phyloP scores from a whole-genome alignment of 352 stramenopile species.

The Globisporangium ultimum region DNA sequence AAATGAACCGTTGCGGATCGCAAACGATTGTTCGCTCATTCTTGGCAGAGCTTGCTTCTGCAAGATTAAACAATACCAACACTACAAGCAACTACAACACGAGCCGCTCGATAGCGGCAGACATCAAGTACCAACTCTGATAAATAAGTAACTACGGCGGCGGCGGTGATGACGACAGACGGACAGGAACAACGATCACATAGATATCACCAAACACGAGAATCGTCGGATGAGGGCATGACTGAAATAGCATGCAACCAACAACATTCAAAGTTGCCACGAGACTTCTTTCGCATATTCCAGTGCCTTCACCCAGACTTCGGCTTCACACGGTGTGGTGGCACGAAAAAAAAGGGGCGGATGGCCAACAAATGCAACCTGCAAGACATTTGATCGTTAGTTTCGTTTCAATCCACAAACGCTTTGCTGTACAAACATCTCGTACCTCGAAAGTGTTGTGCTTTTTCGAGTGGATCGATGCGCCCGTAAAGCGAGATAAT shows the following conservation, averaged over 20 bases:
- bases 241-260: neutral
- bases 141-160: neutral
- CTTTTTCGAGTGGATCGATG: slow-evolving; percentile 18
- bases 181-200: neutral
- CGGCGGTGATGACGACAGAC: neutral
- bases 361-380: slow-evolving; percentile 26
- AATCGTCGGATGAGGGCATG: neutral
- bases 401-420: neutral
- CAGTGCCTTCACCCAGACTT: slow-evolving; percentile 24
- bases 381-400: neutral
- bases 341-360: slow-evolving; percentile 22
- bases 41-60: neutral
- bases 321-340: slow-evolving; percentile 12
- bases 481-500: slow-evolving; percentile 23
- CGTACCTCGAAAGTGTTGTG: slow-evolving; percentile 23
- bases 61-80: neutral
- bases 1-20: neutral
- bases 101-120: neutral
- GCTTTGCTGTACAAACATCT: neutral
- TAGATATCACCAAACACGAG: neutral
- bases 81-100: neutral
- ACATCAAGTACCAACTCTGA: neutral
- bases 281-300: slow-evolving; percentile 34
- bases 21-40: neutral
- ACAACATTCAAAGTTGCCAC: slow-evolving; percentile 14